Base-by-base conservation (phyloP, 2,329 filamentous ascomycete species). In the Daldinia eschscholtzii region DNA sequence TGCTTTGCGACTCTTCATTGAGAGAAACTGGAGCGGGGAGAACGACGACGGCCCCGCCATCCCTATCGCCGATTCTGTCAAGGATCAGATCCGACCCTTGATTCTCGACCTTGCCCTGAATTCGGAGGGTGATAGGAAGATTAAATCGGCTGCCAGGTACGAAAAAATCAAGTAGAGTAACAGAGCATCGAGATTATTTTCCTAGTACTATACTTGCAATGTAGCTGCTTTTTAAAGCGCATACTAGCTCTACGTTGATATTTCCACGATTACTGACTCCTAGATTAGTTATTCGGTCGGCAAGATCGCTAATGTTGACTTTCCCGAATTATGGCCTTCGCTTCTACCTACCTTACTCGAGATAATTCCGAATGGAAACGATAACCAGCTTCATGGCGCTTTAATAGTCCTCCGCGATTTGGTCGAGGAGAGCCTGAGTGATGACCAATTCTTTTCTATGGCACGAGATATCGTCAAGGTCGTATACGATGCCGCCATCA, bases 231-330 rank as follows among this genome's bases (percentile, higher is more conserved):
- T 33, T 18, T 9, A 28, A 28, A 33, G 46, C 26, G 46, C 20
- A 41, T 57, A 23, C 12, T 41, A 28, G 1, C 20, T 57, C 6
- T 42, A 39, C 20, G 10, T 41, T 39, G 10, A 12, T 37, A 26
- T 39, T 26, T 55, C 4, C 0, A 35, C 18, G 26, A 20, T 37
- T 35, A 46, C 65, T 73, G 18, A 70, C 68, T 30, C 23, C 65
- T 56, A 59, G 12, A 26, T 61, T 57, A 90, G 89, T 79, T 89
- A 87, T 73, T 87, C 92, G 4, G 93, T 98, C 70, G 95, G 94
- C 84, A 98, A 97, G 83, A 97, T 99, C 74, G 96, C 96, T 64
- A 92, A 90, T 71, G 89, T 91, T 76, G 96, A 99, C 83, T 98
- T 97, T 78, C 96, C 96, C 60, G 93, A 98, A 67, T 88, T 94